A percentile compares a stretch with the other conserved stretches of the same genome.
These are phyloP conservation scores for Chlamydomonas sp. DNA, from an alignment of 139 green algal genomes.

Conservation along the genomic window DNA sequence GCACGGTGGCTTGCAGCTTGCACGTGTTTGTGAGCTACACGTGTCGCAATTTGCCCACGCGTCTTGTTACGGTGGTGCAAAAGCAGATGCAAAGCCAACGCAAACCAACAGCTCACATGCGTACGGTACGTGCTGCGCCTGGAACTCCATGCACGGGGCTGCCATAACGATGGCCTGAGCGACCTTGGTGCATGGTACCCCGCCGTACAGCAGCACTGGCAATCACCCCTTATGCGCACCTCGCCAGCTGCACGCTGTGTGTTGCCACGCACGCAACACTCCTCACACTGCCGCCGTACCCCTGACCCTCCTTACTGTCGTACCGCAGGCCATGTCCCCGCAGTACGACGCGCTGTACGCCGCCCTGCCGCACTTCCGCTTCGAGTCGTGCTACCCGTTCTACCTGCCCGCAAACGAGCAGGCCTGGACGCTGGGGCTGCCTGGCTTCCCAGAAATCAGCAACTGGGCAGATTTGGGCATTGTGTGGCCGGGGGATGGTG, in stretches of 20 bases:
- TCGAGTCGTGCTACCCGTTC: slow-evolving; percentile 9
- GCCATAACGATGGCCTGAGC: too few species aligned
- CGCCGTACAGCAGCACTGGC: too few species aligned
- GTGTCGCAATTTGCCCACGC: too few species aligned
- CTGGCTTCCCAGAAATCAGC: not conserved
- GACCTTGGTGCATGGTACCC: too few species aligned
- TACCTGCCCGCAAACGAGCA: slow-evolving; percentile 34
- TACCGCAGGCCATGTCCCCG: slow-evolving; percentile 18
- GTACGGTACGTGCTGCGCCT: too few species aligned
- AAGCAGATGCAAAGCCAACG: too few species aligned
- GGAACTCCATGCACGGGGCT: too few species aligned
- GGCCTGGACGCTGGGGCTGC: slow-evolving; percentile 22
- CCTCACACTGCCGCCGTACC: not conserved
- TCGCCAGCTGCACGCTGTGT: not conserved
- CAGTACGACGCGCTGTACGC: slow-evolving; percentile 33
- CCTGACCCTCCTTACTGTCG: not conserved
- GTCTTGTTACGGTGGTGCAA: too few species aligned
- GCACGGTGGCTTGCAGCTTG: too few species aligned
- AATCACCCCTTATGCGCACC: not conserved
- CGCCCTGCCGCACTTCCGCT: slow-evolving; percentile 14
- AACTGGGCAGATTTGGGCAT: slow-evolving; percentile 12
- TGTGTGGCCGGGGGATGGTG: not conserved
- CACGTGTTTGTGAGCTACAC: too few species aligned
- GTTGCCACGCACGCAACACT: not conserved
- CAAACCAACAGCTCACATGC: too few species aligned